phyloP scores from a whole-genome alignment of 2,329 filamentous ascomycete genomes.

The Coniochaeta sp. region DNA sequence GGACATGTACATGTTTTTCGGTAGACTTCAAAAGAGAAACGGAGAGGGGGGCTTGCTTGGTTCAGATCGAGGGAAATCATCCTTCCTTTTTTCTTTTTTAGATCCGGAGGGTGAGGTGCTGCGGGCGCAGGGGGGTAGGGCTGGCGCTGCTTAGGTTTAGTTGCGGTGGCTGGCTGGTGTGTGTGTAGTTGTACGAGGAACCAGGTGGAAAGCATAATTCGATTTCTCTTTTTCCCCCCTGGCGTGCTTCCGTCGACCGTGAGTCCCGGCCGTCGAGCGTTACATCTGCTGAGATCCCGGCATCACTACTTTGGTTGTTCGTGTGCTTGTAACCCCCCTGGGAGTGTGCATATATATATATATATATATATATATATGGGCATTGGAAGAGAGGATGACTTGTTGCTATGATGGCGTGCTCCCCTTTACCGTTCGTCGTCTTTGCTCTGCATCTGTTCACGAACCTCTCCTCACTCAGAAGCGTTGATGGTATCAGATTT shows the following conservation, averaged over 20 bases:
- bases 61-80: too few relatives aligned
- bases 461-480: too few relatives aligned
- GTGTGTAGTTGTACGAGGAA: background rate
- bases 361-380: too few relatives aligned
- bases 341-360: too few relatives aligned
- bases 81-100: background rate
- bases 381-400: too few relatives aligned
- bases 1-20: conserved; percentile 1
- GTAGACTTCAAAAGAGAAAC: background rate
- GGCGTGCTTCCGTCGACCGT: background rate
- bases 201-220: conserved; percentile 1
- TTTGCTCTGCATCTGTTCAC: background rate
- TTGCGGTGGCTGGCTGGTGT: background rate
- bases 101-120: background rate
- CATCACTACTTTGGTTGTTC: too few relatives aligned
- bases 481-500: too few relatives aligned
- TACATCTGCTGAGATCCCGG: too few relatives aligned
- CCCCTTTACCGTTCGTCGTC: background rate
- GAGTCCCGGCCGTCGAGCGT: background rate
- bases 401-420: too few relatives aligned
- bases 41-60: background rate
- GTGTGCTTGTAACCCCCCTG: too few relatives aligned
- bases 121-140: background rate
- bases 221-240: background rate
- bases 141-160: background rate